Evolutionary conservation across 176 grass and related monocot species (phyloP), one percentile per base, ranked within the genome.

Genomic region (Cenchrus purpureus): DNA sequence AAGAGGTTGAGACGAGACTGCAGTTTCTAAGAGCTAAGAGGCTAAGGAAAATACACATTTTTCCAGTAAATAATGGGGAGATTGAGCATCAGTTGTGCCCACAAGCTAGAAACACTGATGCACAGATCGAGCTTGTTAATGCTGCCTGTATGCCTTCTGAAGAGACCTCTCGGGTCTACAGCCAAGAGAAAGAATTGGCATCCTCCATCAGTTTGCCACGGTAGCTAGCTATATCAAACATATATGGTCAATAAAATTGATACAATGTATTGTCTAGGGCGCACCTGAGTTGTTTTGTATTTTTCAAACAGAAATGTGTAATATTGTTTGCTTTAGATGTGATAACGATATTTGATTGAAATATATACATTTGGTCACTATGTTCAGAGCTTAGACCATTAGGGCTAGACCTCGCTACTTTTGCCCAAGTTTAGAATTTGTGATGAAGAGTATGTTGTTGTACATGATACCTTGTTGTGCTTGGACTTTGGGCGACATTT

Each of bases 1-100:
- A 92, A 71, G 83, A 92, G 67, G 79, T 92, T 20, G 87, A 81
- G 5, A 89, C 89, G 80, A 84, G 75, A 45, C 12, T 91, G 57
- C 85, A 87, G 2, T 28, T 87, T 17, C 48, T 87, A 0, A 84
- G 29, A 75, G 84, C 56, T 53, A 81, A 2, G 14, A 70, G 81
- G 20, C 19, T 73, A 51, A 63, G 50, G 67, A 78, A 58, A 29
- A 13, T 5, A 10, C 68, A 29, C 12, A 6, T 4, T 51, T 29
- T 73, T 9, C 22, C 12, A 15, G 12, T 12, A 84, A 59, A 10
- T 5, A 20, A 63, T 19, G 74, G 14, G 78, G 83, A 85, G 53
- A 82, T 45, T 40, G 32, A 77, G 19, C 78, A 46, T 45, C 1
- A 8, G 16, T 7, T 71, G 28, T 42, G 1, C 8, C 7, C 8